Conservation (phyloP, 306 rosid species). For the Acmispon strigosus region DNA sequence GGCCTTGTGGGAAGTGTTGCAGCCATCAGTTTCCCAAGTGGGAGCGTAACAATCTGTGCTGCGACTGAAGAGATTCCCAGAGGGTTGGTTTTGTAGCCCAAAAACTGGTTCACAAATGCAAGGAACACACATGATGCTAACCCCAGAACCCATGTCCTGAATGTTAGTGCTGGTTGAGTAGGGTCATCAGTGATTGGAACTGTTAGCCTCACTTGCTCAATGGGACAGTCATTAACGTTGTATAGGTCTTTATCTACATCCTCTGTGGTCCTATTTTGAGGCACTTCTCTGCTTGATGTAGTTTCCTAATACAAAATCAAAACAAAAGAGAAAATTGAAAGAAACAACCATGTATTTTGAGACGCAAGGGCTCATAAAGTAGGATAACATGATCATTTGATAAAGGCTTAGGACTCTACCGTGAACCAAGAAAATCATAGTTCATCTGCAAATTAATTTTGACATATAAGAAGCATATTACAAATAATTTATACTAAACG, state of each 20-base stretch:
- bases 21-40: constrained; percentile 78
- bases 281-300: constrained; percentile 49
- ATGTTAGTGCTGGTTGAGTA: constrained; percentile 53
- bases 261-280: not conserved
- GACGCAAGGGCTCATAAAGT: not conserved
- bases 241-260: not conserved
- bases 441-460: no score
- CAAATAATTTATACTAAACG: no score
- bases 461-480: no score
- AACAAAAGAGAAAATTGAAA: not conserved
- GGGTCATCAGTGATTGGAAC: constrained; percentile 71
- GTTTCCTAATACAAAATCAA: constrained; percentile 43
- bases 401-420: no score
- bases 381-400: not conserved
- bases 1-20: constrained; percentile 44
- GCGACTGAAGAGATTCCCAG: constrained; percentile 55
- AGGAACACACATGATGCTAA: constrained; percentile 47
- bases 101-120: constrained; percentile 71
- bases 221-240: constrained; percentile 41
- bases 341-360: not conserved
- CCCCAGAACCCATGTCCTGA: constrained; percentile 83
- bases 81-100: constrained; percentile 57
- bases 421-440: no score
- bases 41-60: constrained; percentile 62
- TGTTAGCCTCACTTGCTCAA: constrained; percentile 72